Evolutionary conservation across 148 eudicot genomes (phyloP).

Genomic region (Oxyria digyna): DNA sequence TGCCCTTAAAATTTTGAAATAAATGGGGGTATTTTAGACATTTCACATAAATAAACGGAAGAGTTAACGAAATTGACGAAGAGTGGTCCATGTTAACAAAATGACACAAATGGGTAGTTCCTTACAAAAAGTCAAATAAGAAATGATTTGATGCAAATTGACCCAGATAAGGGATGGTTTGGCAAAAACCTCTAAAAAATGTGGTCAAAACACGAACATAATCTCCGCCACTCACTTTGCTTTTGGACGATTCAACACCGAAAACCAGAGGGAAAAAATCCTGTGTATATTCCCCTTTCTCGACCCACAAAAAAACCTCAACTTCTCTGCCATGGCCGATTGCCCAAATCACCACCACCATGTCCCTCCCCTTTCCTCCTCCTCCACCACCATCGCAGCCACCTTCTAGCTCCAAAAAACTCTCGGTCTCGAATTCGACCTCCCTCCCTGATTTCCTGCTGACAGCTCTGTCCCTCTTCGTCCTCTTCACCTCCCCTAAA

Average conservation of each 20-base stretch:
- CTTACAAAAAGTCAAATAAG: no score
- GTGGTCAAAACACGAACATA: background rate
- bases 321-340: slow-evolving; percentile 1
- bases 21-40: no score
- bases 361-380: slow-evolving; percentile 21
- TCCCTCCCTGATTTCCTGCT: slow-evolving; percentile 53
- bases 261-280: background rate
- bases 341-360: slow-evolving; percentile 8
- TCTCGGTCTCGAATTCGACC: slow-evolving; percentile 14
- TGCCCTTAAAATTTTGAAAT: no score
- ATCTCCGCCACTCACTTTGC: background rate
- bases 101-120: no score
- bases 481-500: slow-evolving; percentile 49
- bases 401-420: slow-evolving; percentile 6
- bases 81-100: no score
- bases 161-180: no score
- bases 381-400: slow-evolving; percentile 16
- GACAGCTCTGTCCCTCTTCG: slow-evolving; percentile 58
- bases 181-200: no score
- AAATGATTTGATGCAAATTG: no score
- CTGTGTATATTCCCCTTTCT: no score
- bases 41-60: no score
- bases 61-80: no score
- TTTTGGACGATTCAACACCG: background rate
- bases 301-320: no score